Evolutionary conservation across 2,329 filamentous ascomycete species (phyloP).

Genomic region (Aspergillus vadensis): DNA sequence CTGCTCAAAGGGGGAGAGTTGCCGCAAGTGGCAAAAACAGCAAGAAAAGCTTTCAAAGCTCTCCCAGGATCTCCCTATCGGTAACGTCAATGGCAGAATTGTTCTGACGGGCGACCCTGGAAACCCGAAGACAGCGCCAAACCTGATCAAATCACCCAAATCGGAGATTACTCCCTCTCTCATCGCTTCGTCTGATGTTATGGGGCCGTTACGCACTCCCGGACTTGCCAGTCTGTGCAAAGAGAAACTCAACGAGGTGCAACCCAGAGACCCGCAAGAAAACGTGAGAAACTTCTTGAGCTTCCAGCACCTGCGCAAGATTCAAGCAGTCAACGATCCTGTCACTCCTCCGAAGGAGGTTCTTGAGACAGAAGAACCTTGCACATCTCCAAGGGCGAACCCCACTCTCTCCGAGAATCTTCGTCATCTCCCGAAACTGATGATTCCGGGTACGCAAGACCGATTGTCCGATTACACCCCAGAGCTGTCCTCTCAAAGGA

Average conservation of each 20-base stretch:
- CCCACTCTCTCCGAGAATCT: constrained; percentile 48
- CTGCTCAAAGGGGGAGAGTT: constrained; percentile 84
- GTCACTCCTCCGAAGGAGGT: constrained; percentile 14
- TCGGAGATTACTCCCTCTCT: constrained; percentile 80
- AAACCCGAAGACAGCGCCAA: constrained; percentile 66
- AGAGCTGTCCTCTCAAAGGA: constrained; percentile 29
- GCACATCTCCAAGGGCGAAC: constrained; percentile 12
- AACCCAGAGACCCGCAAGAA: constrained; percentile 80
- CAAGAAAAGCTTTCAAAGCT: constrained; percentile 75
- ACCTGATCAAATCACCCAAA: constrained; percentile 61
- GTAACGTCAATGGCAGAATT: constrained; percentile 69
- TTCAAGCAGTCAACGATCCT: constrained; percentile 23
- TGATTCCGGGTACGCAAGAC: constrained; percentile 53
- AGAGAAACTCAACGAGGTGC: constrained; percentile 68
- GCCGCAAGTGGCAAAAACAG: constrained; percentile 78
- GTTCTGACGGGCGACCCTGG: constrained; percentile 78
- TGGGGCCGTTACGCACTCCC: constrained; percentile 67
- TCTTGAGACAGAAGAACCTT: background rate
- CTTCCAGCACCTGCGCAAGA: constrained; percentile 66
- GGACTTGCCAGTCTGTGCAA: constrained; percentile 70
- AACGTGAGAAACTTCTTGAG: constrained; percentile 88
- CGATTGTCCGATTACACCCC: constrained; percentile 18
- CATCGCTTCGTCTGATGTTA: constrained; percentile 85
- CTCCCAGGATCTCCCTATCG: constrained; percentile 72
- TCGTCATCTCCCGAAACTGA: constrained; percentile 57